Conservation (phyloP, 306 rosid species). For the Vigna mungo region DNA sequence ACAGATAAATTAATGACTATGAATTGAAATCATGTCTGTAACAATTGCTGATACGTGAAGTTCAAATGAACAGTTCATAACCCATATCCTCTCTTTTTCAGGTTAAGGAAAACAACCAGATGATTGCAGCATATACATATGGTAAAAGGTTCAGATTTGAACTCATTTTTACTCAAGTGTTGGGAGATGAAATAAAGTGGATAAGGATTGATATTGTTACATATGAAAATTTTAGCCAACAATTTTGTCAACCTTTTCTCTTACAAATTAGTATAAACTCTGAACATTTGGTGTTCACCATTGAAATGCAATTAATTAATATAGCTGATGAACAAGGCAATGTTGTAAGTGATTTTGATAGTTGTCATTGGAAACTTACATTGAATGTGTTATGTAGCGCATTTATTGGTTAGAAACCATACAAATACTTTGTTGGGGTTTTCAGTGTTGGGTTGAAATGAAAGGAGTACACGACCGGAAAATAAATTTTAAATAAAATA, state of each 20-base stretch:
- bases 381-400: neutral
- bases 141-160: constrained; percentile 28
- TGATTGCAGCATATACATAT: constrained; percentile 28
- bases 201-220: constrained; percentile 28
- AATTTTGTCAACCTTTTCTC: constrained; percentile 40
- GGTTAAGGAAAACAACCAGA: constrained; percentile 29
- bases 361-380: constrained; percentile 11
- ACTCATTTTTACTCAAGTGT: constrained; percentile 25
- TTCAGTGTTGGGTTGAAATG: neutral
- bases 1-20: neutral
- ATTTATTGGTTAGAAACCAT: constrained; percentile 8
- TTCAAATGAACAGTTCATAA: constrained; percentile 1
- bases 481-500: too few relatives aligned
- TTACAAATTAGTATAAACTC: constrained; percentile 3
- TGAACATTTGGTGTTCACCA: constrained; percentile 17
- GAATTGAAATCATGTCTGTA: too few relatives aligned
- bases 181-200: constrained; percentile 28
- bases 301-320: constrained; percentile 24
- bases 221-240: constrained; percentile 25
- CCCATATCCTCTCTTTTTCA: constrained; percentile 17
- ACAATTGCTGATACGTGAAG: neutral
- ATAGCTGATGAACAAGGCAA: constrained; percentile 26
- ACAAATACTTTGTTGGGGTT: neutral
- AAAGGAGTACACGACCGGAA: too few relatives aligned
- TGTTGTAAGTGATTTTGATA: constrained; percentile 36